Conservation (phyloP, 2,329 filamentous ascomycete species). For the Ophiosphaerella herpotricha region DNA sequence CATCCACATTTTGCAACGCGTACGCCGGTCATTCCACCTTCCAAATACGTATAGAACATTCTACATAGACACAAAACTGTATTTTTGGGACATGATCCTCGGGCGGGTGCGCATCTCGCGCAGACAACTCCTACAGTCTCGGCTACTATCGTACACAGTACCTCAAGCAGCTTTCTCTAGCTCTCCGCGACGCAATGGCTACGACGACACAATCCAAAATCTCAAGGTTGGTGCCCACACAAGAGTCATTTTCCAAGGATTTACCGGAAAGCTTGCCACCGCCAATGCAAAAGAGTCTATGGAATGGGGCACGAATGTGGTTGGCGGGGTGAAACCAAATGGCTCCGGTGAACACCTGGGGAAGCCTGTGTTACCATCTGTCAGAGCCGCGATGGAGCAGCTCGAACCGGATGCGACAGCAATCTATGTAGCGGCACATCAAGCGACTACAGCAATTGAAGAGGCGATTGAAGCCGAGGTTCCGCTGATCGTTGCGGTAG, state of each 20-base stretch:
- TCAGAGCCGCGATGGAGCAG: slow-evolving; percentile 69
- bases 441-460: slow-evolving; percentile 73
- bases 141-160: slow-evolving; percentile 1
- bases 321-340: slow-evolving; percentile 76
- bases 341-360: slow-evolving; percentile 73
- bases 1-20: too few relatives aligned
- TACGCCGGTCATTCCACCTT: background rate
- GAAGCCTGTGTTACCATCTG: slow-evolving; percentile 71
- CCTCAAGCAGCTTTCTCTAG: slow-evolving; percentile 33
- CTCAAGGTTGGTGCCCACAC: slow-evolving; percentile 70
- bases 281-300: slow-evolving; percentile 77
- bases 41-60: slow-evolving; percentile 9
- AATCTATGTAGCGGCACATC: slow-evolving; percentile 78
- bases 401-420: slow-evolving; percentile 77
- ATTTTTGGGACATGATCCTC: slow-evolving; percentile 15
- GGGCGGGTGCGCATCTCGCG: slow-evolving; percentile 15
- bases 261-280: slow-evolving; percentile 72
- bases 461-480: slow-evolving; percentile 81
- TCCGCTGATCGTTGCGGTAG: slow-evolving; percentile 76
- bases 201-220: slow-evolving; percentile 67
- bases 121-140: slow-evolving; percentile 7
- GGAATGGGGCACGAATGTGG: slow-evolving; percentile 78
- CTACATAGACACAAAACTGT: slow-evolving; percentile 4
- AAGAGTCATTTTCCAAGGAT: slow-evolving; percentile 71
- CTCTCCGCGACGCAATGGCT: slow-evolving; percentile 46